phyloP scores from a whole-genome alignment of 257 asterid species.

The Anisodus tanguticus region DNA sequence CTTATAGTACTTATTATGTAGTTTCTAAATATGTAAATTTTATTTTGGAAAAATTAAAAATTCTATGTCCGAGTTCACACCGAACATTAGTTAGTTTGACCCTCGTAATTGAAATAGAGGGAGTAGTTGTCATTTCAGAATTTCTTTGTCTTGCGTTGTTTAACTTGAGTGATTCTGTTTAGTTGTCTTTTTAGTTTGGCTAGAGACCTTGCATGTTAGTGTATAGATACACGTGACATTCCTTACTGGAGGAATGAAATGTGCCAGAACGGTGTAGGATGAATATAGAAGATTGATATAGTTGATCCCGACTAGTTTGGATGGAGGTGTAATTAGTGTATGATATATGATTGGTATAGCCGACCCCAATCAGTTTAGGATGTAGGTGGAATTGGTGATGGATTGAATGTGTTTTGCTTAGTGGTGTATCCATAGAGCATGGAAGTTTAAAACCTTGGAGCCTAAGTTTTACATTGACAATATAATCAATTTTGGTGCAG shows the following conservation, averaged over 20 bases:
- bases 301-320: not conserved
- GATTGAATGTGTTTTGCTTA: not conserved
- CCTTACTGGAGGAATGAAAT: not conserved
- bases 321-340: not conserved
- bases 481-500: constrained; percentile 50
- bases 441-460: not conserved
- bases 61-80: too few species aligned
- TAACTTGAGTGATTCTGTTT: not conserved
- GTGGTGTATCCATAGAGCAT: not conserved
- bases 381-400: not conserved
- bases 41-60: too few species aligned
- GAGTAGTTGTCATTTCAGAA: not conserved
- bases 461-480: constrained; percentile 21
- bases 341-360: not conserved
- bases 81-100: too few species aligned
- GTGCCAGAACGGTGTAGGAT: not conserved
- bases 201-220: constrained; percentile 11
- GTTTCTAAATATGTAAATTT: too few species aligned
- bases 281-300: not conserved
- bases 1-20: too few species aligned
- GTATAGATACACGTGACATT: not conserved
- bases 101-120: too few species aligned
- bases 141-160: not conserved
- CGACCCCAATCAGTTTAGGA: not conserved
- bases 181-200: not conserved